These are phyloP conservation scores for Agrocybe praecox DNA, from an alignment of 768 basidiomycete species.

Conservation along the genomic window DNA sequence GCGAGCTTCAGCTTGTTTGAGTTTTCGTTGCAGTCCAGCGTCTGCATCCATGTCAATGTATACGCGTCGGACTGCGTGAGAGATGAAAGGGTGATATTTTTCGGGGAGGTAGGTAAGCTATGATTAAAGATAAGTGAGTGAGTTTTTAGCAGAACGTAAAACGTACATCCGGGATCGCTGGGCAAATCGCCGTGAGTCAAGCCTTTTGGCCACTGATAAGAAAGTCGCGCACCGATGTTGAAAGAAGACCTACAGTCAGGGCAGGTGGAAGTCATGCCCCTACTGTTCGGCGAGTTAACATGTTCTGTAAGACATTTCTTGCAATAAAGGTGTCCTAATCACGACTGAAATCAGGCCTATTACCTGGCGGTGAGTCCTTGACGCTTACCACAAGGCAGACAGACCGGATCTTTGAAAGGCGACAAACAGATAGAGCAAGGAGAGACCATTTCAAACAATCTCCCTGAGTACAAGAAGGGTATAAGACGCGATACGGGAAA, in stretches of 20 bases:
- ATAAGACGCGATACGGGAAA: neutral
- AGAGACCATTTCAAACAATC: conserved; percentile 22
- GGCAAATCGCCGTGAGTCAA: neutral
- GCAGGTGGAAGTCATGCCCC: conserved; percentile 46
- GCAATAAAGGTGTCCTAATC: conserved; percentile 66
- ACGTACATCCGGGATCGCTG: conserved; percentile 32
- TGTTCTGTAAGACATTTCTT: conserved; percentile 51
- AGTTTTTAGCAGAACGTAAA: neutral
- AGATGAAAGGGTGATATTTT: conserved; percentile 50
- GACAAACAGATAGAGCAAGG: conserved; percentile 63
- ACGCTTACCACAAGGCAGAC: conserved; percentile 60
- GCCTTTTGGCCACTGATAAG: neutral
- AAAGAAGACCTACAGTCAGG: conserved; percentile 63
- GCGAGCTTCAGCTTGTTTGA: conserved; percentile 38
- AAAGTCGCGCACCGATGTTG: conserved; percentile 43
- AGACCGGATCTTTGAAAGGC: conserved; percentile 53
- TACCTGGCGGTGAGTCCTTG: neutral
- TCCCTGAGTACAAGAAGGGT: neutral
- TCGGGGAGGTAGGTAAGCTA: conserved; percentile 48
- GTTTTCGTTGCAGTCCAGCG: conserved; percentile 29
- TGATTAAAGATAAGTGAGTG: conserved; percentile 6
- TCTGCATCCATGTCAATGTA: conserved; percentile 40
- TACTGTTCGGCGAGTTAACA: conserved; percentile 35
- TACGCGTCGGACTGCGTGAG: conserved; percentile 50
- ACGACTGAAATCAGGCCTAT: neutral